Evolutionary conservation across 805 yeast species (phyloP).

Genomic region (Cyberlindnera xylosilytica): DNA sequence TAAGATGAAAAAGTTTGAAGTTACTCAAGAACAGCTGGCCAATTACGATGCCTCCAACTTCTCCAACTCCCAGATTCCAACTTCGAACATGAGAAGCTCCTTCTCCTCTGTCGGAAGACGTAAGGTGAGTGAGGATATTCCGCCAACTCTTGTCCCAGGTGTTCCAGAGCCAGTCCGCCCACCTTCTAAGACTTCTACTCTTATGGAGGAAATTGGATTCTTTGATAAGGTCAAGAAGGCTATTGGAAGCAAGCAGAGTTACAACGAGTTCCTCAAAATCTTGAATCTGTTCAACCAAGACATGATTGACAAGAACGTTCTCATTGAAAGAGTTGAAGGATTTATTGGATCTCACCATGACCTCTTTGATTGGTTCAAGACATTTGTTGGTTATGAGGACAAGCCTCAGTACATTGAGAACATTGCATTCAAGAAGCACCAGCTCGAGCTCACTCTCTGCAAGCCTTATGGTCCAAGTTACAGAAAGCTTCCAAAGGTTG

Average conservation of each 20-base stretch:
- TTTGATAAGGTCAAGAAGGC: constrained; percentile 90
- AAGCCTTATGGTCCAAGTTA: constrained; percentile 95
- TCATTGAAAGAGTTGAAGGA: constrained; percentile 80
- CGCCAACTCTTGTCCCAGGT: constrained; percentile 72
- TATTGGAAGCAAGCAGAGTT: constrained; percentile 83
- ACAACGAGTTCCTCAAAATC: constrained; percentile 88
- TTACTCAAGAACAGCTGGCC: constrained; percentile 11
- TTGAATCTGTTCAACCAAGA: constrained; percentile 87
- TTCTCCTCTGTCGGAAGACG: constrained; percentile 22
- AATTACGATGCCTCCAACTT: constrained; percentile 18
- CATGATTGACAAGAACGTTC: constrained; percentile 75
- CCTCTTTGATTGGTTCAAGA: constrained; percentile 85
- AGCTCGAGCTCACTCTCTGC: constrained; percentile 83
- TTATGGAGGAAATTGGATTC: constrained; percentile 83
- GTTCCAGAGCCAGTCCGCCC: constrained; percentile 78
- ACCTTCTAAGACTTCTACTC: constrained; percentile 51
- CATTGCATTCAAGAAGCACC: constrained; percentile 83
- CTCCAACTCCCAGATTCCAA: constrained; percentile 30
- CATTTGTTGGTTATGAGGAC: constrained; percentile 85
- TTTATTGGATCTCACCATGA: constrained; percentile 82
- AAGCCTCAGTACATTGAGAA: constrained; percentile 85
- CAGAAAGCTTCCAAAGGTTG: constrained; percentile 87
- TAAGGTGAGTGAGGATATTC: constrained; percentile 37
- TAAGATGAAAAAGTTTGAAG: constrained; percentile 21
- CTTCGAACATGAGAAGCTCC: constrained; percentile 35